Evolutionary conservation across 2,329 filamentous ascomycete genomes (phyloP).

Genomic region (Colletotrichum limetticola): DNA sequence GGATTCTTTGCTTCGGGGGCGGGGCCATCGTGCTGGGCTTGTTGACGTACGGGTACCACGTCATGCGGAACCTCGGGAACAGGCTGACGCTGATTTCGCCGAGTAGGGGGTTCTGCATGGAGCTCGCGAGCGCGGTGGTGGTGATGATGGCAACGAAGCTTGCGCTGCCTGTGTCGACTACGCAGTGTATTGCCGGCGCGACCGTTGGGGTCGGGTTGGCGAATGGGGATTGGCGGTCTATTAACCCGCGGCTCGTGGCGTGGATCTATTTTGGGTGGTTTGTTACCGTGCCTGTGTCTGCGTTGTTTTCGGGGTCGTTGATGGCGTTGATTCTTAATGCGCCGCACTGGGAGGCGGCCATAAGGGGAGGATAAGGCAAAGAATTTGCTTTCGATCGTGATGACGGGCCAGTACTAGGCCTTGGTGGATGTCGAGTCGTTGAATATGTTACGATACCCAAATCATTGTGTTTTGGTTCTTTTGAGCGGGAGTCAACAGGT

Average conservation of each 20-base stretch:
- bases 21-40: slow-evolving; percentile 65
- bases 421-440: too few species aligned
- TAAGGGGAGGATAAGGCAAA: too few species aligned
- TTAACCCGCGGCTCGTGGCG: slow-evolving; percentile 59
- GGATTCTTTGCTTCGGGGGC: slow-evolving; percentile 61
- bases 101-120: slow-evolving; percentile 62
- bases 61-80: slow-evolving; percentile 68
- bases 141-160: slow-evolving; percentile 65
- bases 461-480: not conserved
- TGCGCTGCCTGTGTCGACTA: slow-evolving; percentile 58
- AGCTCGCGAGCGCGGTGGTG: slow-evolving; percentile 61
- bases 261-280: slow-evolving; percentile 62
- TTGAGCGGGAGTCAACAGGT: not conserved
- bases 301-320: slow-evolving; percentile 59
- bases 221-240: slow-evolving; percentile 59
- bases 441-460: not conserved
- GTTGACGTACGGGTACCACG: slow-evolving; percentile 71
- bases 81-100: slow-evolving; percentile 66
- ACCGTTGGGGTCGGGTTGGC: slow-evolving; percentile 63
- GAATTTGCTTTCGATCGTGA: too few species aligned
- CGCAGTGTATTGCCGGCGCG: slow-evolving; percentile 63
- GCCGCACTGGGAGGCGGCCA: slow-evolving; percentile 47
- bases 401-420: not conserved
- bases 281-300: slow-evolving; percentile 61
- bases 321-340: slow-evolving; percentile 67